phyloP scores from a whole-genome alignment of 1,284 basidiomycete species.

The Sporisorium exsertum region DNA sequence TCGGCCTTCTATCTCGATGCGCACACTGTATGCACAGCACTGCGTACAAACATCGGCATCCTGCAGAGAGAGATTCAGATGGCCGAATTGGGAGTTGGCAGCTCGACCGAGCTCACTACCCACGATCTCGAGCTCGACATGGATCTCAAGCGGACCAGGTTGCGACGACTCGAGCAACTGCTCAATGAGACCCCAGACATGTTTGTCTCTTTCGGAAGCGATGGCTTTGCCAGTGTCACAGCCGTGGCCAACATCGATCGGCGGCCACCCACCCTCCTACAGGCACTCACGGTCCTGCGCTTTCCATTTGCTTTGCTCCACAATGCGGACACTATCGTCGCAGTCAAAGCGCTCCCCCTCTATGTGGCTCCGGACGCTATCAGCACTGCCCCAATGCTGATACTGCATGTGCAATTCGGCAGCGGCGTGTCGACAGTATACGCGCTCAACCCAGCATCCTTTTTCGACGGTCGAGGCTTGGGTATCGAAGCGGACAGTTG shows the following conservation, averaged over 20 bases:
- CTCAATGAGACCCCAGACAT: conserved; percentile 57
- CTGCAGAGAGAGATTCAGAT: conserved; percentile 56
- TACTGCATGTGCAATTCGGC: conserved; percentile 20
- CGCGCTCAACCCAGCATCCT: conserved; percentile 45
- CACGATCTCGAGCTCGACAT: conserved; percentile 35
- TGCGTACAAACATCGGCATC: conserved; percentile 43
- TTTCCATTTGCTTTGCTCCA: conserved; percentile 22
- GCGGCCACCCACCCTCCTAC: conserved; percentile 52
- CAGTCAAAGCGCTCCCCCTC: conserved; percentile 24
- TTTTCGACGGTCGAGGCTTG: conserved; percentile 52
- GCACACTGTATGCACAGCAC: conserved; percentile 20
- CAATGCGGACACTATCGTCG: neutral
- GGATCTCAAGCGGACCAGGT: conserved; percentile 47
- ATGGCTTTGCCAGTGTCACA: conserved; percentile 40
- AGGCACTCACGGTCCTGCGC: conserved; percentile 52
- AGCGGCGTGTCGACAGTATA: conserved; percentile 23
- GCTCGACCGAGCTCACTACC: conserved; percentile 13
- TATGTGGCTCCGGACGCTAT: conserved; percentile 23
- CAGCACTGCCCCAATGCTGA: conserved; percentile 33
- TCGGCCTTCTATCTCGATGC: conserved; percentile 49
- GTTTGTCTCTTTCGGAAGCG: conserved; percentile 36
- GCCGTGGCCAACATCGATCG: conserved; percentile 60
- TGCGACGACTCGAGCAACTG: conserved; percentile 51
- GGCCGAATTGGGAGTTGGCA: conserved; percentile 42
- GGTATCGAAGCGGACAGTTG: conserved; percentile 33